Evolutionary conservation across 2,329 filamentous ascomycete genomes (phyloP), one percentile per base, ranked within the genome.

Genomic region (Ophiostoma sp.): DNA sequence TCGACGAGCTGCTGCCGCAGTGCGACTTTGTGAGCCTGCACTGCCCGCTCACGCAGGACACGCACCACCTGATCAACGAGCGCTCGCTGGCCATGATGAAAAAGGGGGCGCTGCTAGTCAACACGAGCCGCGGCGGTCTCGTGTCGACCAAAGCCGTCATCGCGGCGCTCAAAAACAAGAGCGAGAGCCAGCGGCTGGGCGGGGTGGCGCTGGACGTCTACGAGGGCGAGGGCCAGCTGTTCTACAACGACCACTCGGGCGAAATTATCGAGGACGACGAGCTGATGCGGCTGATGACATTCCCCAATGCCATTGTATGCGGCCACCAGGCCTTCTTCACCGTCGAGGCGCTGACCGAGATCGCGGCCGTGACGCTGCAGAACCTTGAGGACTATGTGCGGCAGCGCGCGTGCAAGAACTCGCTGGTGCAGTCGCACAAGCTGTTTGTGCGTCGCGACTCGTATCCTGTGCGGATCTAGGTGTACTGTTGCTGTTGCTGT

Each of bases 281-380:
- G 70, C 80, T 91, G 64, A 88, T 88, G 83, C 83, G 88, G 5
- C 78, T 91, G 72, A 86, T 88, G 78, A 90, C 87, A 0, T 90
- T 90, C 74, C 88, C 84, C 71, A 90, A 90, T 73, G 88, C 89
- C 3, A 77, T 91, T 64, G 79, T 91, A 71, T 88, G 85, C 73
- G 88, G 88, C 0, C 89, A 91, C 74, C 89, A 90, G 79, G 89
- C 86, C 1, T 91, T 90, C 79, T 89, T 91, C 74, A 90, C 88
- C 5, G 79, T 84, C 44, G 88, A 90, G 78, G 89, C 89, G 0
- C 78, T 91, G 67, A 79, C 80, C 8, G 87, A 89, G 78, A 91
- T 90, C 74, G 84, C 88, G 1, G 82, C 84, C 65, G 84, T 81
- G 68, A 90, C 87, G 1, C 74, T 90, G 72, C 77, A 79, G 70